Evolutionary conservation across 1,284 basidiomycete species (phyloP).

Genomic region (Bondarzewia mesenterica): DNA sequence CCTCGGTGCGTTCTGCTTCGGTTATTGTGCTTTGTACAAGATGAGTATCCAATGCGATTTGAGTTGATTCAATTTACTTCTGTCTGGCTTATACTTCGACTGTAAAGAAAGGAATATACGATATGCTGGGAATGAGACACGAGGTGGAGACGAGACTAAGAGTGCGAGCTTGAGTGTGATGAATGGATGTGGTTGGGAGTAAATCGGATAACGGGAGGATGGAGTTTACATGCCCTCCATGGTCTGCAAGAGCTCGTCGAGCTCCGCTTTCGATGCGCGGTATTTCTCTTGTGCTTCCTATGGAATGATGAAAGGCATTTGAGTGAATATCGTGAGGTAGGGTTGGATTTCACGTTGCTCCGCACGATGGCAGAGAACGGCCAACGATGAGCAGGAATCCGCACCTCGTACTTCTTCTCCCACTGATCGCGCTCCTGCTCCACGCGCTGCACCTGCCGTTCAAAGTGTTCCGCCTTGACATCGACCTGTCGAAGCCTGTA

Average conservation of each 20-base stretch:
- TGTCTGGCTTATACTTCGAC: too few relatives aligned
- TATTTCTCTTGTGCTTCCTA: conserved; percentile 77
- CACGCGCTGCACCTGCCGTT: conserved; percentile 80
- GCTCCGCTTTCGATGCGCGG: conserved; percentile 71
- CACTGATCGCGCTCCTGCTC: conserved; percentile 91
- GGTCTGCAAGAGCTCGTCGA: conserved; percentile 79
- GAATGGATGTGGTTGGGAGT: not conserved
- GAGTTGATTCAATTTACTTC: too few relatives aligned
- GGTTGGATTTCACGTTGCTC: conserved; percentile 6
- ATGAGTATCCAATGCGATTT: too few relatives aligned
- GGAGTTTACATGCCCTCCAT: conserved; percentile 71
- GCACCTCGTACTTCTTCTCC: conserved; percentile 94
- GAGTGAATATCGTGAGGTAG: not conserved
- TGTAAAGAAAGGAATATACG: too few relatives aligned
- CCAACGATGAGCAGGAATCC: conserved; percentile 16
- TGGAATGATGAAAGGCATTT: conserved; percentile 1
- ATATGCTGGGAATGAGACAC: not conserved
- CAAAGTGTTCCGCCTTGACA: conserved; percentile 98
- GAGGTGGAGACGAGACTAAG: not conserved
- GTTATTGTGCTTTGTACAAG: too few relatives aligned
- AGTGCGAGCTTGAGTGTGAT: too few relatives aligned
- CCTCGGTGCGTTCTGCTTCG: too few relatives aligned
- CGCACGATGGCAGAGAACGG: not conserved
- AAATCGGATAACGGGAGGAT: not conserved
- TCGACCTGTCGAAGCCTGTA: conserved; percentile 91